phyloP scores from a whole-genome alignment of 192 early-diverging fungal species.

The Coemansia sp. region DNA sequence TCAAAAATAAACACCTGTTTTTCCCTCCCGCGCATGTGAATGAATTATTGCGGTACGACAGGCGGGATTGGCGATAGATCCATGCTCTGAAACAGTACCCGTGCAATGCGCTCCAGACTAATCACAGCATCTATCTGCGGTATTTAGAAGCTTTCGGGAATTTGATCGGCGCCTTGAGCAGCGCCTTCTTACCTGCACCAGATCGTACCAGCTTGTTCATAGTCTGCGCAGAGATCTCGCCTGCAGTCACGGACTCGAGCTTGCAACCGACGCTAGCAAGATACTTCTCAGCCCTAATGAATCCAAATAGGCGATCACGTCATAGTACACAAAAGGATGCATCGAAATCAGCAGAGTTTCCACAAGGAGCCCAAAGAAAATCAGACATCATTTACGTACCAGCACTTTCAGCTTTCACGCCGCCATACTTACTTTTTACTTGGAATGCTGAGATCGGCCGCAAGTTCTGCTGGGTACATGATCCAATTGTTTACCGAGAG shows the following conservation, averaged over 20 bases:
- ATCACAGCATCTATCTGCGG: not conserved
- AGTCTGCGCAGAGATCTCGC: conserved; percentile 20
- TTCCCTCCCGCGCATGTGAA: no score
- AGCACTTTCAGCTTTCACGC: not conserved
- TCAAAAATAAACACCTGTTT: not conserved
- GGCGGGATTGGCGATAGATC: not conserved
- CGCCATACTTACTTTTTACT: conserved; percentile 19
- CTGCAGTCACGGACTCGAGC: conserved; percentile 29
- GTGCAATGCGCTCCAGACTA: not conserved
- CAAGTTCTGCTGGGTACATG: conserved; percentile 60
- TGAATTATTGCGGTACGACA: not conserved
- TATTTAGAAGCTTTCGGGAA: conserved; percentile 41
- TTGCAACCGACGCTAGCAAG: conserved; percentile 53
- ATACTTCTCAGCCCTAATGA: conserved; percentile 30
- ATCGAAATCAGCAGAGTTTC: not conserved
- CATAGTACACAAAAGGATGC: not conserved
- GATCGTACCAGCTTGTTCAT: conserved; percentile 15
- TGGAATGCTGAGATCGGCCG: conserved; percentile 61
- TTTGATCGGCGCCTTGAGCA: conserved; percentile 48
- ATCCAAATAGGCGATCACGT: not conserved
- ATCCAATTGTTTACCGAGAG: conserved; percentile 73
- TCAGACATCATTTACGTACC: not conserved
- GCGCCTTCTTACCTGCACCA: conserved; percentile 29
- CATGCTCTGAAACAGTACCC: not conserved
- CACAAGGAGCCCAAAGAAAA: not conserved